Conservation (phyloP, 176 grass and related monocot species). For the Poa pratensis region DNA sequence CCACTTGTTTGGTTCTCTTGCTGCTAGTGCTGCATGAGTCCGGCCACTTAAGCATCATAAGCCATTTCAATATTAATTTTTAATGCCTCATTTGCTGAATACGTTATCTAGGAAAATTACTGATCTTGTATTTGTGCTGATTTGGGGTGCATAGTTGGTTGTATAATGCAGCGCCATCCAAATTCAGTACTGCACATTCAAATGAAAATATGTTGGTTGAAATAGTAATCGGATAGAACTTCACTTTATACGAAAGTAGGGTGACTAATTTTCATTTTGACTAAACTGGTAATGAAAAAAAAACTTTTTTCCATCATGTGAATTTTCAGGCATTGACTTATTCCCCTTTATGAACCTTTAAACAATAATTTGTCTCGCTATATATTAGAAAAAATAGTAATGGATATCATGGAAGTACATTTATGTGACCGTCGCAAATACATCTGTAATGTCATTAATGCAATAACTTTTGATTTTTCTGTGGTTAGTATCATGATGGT, state of each 20-base stretch:
- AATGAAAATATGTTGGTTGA: slow-evolving; percentile 21
- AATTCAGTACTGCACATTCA: background rate
- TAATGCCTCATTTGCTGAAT: background rate
- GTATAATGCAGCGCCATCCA: background rate
- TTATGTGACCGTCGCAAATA: background rate
- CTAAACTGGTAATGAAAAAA: slow-evolving; percentile 10
- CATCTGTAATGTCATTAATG: slow-evolving; percentile 25
- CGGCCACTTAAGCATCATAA: slow-evolving; percentile 7
- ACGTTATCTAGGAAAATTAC: background rate
- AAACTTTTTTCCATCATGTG: background rate
- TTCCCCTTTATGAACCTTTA: background rate
- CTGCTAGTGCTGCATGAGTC: slow-evolving; percentile 19
- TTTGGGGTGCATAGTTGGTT: background rate
- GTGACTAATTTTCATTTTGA: background rate
- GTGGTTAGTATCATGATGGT: slow-evolving; percentile 84
- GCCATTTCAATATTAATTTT: background rate
- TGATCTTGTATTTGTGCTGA: slow-evolving; percentile 7
- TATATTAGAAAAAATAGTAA: slow-evolving; percentile 9
- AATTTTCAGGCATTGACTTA: background rate
- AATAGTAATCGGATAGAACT: background rate
- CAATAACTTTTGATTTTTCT: slow-evolving; percentile 34
- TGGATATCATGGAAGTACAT: background rate
- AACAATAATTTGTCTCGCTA: slow-evolving; percentile 3
- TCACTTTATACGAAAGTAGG: slow-evolving; percentile 8
- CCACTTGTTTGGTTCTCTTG: slow-evolving; percentile 32